Evolutionary conservation across 768 basidiomycete genomes (phyloP), one percentile per base, ranked within the genome.

Genomic region (Suillus luteus): DNA sequence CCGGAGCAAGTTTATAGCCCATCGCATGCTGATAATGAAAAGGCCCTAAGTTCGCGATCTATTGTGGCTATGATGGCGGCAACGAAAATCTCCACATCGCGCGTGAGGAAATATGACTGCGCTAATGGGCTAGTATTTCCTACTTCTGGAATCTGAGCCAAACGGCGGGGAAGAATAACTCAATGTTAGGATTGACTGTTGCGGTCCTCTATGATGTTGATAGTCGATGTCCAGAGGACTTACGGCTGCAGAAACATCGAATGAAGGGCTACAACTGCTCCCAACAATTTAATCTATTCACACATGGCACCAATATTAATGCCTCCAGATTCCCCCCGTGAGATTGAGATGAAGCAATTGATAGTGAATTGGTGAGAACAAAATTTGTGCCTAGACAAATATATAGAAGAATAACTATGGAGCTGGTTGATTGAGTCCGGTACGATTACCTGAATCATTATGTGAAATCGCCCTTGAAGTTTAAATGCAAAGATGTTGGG

Each of bases 341-440:
- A 41, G 57, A 41, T 41, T 5, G 57, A 58, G 40, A 58, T 58
- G 57, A 19, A 58, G 24, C n/a, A 58, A 9, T 38, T 12, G 17
- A 58, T 58, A 41, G 40, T 43, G 17, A 27, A 19, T 19, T 41
- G 57, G 57, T 41, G 57, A 41, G 57, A 54, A 58, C 24, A 27
- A 19, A n/a, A 19, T 35, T 0, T 41, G 57, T 58, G 57, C 57
- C 57, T 58, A 22, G 27, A 58, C 17, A 58, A 19, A 58, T 31
- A 58, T 58, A 58, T 58, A 19, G 57, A 58, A 41, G 40, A 24
- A 58, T 41, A 40, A 58, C 14, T 57, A 40, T 37, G 55, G 35
- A 24, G n/a, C 17, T 55, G 35, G 14, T 19, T 37, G 55, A 37
- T 22, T 14, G 52, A 8, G 33, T 33, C 33, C 55, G 15, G 57